These are phyloP conservation scores for Talaromyces atroroseus DNA, from an alignment of 2,329 filamentous ascomycete genomes.

Conservation along the genomic window DNA sequence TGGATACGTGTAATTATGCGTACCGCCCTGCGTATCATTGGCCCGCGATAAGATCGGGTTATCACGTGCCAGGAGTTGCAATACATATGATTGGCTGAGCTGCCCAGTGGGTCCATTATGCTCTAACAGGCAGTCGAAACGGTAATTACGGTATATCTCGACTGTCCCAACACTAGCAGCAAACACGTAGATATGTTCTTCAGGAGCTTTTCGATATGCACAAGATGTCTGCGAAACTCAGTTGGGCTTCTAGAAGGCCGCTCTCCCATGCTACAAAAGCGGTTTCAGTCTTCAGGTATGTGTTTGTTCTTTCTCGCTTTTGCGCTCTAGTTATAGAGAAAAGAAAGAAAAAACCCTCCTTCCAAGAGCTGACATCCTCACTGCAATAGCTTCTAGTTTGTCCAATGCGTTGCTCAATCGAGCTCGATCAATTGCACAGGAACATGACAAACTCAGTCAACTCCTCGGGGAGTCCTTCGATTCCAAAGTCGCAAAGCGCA, in stretches of 20 bases:
- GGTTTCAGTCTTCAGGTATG: constrained; percentile 28
- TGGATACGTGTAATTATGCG: constrained; percentile 14
- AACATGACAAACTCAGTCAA: constrained; percentile 51
- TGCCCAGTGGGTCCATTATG: not conserved
- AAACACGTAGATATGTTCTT: constrained; percentile 10
- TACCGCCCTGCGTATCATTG: not conserved
- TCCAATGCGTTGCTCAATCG: constrained; percentile 52
- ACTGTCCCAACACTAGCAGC: not conserved
- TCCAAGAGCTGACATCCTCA: constrained; percentile 16
- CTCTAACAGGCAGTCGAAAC: not conserved
- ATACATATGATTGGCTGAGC: not conserved
- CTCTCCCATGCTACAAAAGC: constrained; percentile 19
- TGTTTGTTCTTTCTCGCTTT: constrained; percentile 16
- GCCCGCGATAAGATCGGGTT: not conserved
- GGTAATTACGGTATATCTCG: not conserved
- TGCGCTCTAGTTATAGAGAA: constrained; percentile 15
- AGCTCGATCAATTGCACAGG: constrained; percentile 50
- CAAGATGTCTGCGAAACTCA: constrained; percentile 41
- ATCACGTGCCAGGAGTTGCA: not conserved
- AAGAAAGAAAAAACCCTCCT: too few species aligned
- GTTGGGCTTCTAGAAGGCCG: constrained; percentile 27
- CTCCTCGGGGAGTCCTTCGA: constrained; percentile 53
- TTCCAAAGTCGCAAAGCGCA: constrained; percentile 50
- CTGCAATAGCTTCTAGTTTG: constrained; percentile 30
- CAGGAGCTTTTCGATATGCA: constrained; percentile 36